Base-by-base conservation (phyloP, 352 stramenopile genomes). In the Pythium phragmiticola region DNA sequence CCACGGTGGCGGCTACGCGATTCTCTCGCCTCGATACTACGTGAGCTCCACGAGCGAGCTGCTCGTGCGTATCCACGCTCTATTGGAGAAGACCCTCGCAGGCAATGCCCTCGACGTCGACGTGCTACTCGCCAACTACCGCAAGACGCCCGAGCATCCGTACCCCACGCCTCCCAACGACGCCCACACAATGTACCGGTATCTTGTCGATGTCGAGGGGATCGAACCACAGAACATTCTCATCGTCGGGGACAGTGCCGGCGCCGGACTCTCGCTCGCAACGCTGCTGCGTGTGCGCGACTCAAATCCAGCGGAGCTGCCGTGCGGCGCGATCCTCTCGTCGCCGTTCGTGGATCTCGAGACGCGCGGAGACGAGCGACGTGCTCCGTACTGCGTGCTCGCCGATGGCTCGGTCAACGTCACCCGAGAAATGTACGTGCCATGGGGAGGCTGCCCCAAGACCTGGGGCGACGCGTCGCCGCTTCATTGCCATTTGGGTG, bases 291-390 rank as follows among this genome's bases (percentile, higher is more conserved):
- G 66, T 2, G 11, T 59, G 2, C 54, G 60, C 23, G 60, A 59
- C 30, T 23, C 53, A 13, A 21, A 66, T 49, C 39, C 49, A 17
- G 45, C 8, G 14, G 9, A 48, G 14, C 39, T 60, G n/a, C 59
- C 59, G 0, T 3, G 33, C 1, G 59, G 39, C 2, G 59, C 16
- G 2, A 26, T 59, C 17, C 19, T 65, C 3, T 59, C 50, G 26
- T 69, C 72, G 50, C 78, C 76, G 8, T 78, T 76, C 26, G 72
- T 80, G 6, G 77, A 87, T 58, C 60, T 87, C 2, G 70, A 78
- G 48, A 57, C 16, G 5, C 23, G 17, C 9, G 48, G 45, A 16
- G 63, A 70, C 33, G 63, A 70, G 26, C 63, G 63, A 2, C 61
- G 62, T 34, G 48, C 43, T 4, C 63, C 63, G 13, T 64, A 69